Evolutionary conservation across 345 rosid genomes (phyloP).

Genomic region (Salix suchowensis): DNA sequence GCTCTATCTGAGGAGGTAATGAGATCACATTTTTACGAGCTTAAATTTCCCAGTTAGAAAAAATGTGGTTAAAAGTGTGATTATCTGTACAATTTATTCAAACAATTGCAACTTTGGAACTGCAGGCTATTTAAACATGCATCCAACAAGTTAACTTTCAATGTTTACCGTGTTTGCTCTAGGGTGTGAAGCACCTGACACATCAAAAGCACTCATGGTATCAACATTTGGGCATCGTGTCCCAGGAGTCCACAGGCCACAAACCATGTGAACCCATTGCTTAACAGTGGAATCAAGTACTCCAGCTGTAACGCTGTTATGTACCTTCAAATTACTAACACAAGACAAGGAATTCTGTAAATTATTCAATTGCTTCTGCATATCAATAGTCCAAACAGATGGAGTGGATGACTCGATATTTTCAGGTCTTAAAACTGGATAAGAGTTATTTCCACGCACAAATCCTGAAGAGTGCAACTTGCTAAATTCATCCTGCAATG

Average conservation of each 20-base stretch:
- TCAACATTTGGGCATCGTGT: constrained; percentile 51
- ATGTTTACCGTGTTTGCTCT: constrained; percentile 31
- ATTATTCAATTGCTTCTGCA: constrained; percentile 13
- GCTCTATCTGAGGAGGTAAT: too few species aligned
- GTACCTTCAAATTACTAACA: constrained; percentile 19
- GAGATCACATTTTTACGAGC: too few species aligned
- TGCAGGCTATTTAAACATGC: neutral
- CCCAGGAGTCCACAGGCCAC: constrained; percentile 55
- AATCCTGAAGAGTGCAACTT: constrained; percentile 13
- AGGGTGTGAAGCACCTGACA: constrained; percentile 32
- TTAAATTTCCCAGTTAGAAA: too few species aligned
- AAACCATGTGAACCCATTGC: constrained; percentile 59
- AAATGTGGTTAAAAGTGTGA: too few species aligned
- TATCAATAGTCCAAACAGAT: constrained; percentile 16
- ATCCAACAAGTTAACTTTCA: neutral
- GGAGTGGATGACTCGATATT: constrained; percentile 21
- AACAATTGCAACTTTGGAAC: neutral
- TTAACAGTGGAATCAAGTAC: constrained; percentile 35
- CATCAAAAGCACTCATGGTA: constrained; percentile 56
- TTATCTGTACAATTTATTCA: neutral
- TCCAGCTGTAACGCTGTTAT: constrained; percentile 40
- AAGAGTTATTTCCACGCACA: constrained; percentile 10
- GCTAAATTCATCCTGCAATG: constrained; percentile 14
- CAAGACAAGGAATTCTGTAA: constrained; percentile 5
- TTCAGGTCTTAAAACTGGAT: constrained; percentile 18